Evolutionary conservation across 352 stramenopile species (phyloP).

Genomic region (Globisporangium paroecandrum): DNA sequence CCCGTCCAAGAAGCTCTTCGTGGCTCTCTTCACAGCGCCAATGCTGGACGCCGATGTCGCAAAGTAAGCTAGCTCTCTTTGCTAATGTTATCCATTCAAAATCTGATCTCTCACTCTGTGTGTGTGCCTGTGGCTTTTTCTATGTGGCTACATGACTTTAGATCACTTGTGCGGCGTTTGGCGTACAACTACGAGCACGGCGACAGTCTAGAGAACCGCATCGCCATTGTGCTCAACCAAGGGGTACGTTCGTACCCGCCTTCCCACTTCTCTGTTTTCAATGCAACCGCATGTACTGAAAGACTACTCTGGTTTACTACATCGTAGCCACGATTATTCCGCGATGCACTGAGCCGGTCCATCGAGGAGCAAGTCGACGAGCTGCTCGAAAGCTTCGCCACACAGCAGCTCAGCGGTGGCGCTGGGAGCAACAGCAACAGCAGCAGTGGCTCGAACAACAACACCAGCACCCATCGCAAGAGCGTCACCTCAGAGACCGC

Average conservation of each 20-base stretch:
- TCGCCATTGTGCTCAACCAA: conserved; percentile 30
- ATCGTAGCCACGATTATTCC: conserved; percentile 33
- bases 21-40: conserved; percentile 41
- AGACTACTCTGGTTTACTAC: not conserved
- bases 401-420: not conserved
- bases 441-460: not conserved
- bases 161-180: conserved; percentile 32
- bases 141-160: conserved; percentile 10
- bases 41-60: conserved; percentile 22
- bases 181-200: conserved; percentile 47
- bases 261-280: not conserved
- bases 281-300: not conserved
- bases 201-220: conserved; percentile 24
- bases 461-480: not conserved
- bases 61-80: conserved; percentile 25
- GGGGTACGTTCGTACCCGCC: conserved; percentile 14
- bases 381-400: conserved; percentile 22
- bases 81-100: not conserved
- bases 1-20: conserved; percentile 31
- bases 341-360: conserved; percentile 29
- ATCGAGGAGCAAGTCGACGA: conserved; percentile 37
- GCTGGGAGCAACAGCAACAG: conserved; percentile 8
- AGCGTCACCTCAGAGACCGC: not conserved
- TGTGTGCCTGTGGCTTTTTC: not conserved
- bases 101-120: not conserved